A percentile compares a stretch with the other conserved stretches of the same genome.
Evolutionary conservation across 148 eudicot species (phyloP).

Genomic region (Rhododendron williamsianum): DNA sequence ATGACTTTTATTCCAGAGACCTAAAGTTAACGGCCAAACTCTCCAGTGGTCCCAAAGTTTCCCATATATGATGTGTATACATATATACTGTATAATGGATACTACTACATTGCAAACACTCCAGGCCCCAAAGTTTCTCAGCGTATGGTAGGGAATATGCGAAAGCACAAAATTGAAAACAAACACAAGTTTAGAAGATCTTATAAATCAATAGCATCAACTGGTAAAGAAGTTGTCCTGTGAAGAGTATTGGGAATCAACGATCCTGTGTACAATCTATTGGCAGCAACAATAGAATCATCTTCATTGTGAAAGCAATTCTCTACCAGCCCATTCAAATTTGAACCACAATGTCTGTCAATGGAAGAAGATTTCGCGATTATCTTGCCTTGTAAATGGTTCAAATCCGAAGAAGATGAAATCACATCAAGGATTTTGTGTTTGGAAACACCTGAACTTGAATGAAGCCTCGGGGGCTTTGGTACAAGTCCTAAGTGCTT

Average conservation of each 20-base stretch:
- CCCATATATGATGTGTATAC: neutral
- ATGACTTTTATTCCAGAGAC: neutral
- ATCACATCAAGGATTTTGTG: constrained; percentile 9
- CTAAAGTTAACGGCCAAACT: no score
- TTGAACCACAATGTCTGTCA: neutral
- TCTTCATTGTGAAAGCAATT: constrained; percentile 6
- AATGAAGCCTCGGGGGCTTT: constrained; percentile 23
- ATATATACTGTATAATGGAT: neutral
- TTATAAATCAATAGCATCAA: constrained; percentile 59
- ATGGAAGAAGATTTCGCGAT: neutral
- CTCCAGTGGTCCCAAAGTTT: neutral
- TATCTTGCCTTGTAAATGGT: constrained; percentile 9
- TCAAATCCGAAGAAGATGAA: constrained; percentile 14
- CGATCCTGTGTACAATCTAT: constrained; percentile 16
- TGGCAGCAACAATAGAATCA: constrained; percentile 10
- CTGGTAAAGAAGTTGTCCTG: constrained; percentile 60
- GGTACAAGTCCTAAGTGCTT: constrained; percentile 37
- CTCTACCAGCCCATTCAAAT: neutral
- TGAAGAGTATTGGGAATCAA: constrained; percentile 44
- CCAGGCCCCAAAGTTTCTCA: neutral
- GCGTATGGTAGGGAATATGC: neutral
- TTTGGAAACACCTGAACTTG: neutral
- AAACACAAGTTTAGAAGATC: neutral
- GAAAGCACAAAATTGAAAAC: neutral
- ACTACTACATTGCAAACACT: no score